phyloP scores from a whole-genome alignment of 2,329 filamentous ascomycete species.

The Colletotrichum eleusines region DNA sequence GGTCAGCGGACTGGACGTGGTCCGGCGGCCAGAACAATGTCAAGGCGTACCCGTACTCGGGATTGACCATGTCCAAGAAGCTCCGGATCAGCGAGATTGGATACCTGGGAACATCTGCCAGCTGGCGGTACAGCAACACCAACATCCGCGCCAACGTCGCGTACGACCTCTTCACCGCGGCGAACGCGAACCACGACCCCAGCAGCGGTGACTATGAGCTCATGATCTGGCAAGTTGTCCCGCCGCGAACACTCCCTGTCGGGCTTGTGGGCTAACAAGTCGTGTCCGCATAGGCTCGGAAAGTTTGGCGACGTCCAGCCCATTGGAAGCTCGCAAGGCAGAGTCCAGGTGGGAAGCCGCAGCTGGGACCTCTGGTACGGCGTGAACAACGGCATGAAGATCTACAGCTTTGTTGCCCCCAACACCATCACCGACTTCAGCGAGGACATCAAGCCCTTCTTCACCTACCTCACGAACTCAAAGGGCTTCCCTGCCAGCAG shows the following conservation, averaged over 20 bases:
- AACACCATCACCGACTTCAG: background rate
- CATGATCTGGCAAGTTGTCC: background rate
- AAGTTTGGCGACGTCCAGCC: background rate
- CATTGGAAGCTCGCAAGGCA: background rate
- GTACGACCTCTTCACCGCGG: background rate
- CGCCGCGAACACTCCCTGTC: background rate
- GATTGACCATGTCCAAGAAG: background rate
- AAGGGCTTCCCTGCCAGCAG: background rate
- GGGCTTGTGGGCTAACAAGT: background rate
- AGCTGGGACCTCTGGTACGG: background rate
- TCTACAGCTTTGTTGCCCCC: background rate
- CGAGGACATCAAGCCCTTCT: background rate
- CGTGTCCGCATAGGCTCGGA: background rate
- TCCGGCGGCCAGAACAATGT: background rate
- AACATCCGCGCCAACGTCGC: background rate
- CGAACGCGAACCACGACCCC: background rate
- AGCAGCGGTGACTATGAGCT: background rate
- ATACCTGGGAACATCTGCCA: background rate
- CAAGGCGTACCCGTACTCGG: background rate
- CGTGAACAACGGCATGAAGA: background rate
- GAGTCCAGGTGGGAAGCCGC: background rate
- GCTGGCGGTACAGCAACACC: background rate
- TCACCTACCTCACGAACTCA: background rate
- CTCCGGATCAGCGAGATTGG: background rate
- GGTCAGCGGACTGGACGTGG: background rate